Base-by-base conservation (phyloP, 1,284 basidiomycete species). In the Leccinum subrobustum region DNA sequence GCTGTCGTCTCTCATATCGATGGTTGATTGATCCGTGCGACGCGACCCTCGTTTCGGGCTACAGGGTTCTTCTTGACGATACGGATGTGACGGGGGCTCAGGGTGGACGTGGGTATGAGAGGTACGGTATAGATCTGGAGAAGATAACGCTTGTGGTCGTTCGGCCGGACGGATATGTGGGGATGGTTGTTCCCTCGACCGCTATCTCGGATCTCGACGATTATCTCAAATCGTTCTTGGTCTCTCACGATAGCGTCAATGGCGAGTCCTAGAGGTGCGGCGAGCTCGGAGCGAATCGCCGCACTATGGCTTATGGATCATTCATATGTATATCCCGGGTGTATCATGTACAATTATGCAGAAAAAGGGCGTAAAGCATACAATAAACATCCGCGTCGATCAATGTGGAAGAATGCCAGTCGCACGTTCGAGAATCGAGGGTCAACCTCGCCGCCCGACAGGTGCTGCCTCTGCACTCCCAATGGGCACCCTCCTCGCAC, bases 91-190 rank as follows among this genome's bases (percentile, higher is more conserved):
- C 71, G 4, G 70, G 64, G 3, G 69, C 60, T 9, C 63, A 63
- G 14, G 82, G 79, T 18, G 79, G 81, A 14, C 68, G 65, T 12
- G 76, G 73, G 3, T 83, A 86, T 63, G 71, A 76, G 48, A 76
- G 68, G 63, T 85, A 83, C 63, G 85, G 83, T 1, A 76, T 83
- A 52, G 71, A 73, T 31, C 65, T 72, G 6, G 67, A 69, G 1
- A 62, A 69, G 16, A 81, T 84, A 12, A 83, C 79, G 14, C 64
- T 86, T 51, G 80, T 84, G 33, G 72, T 85, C 50, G 77, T 84
- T 29, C 77, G 84, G 18, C 84, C 85, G 1, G 85, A 86, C 61
- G 85, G 85, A 6, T 86, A 85, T 60, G 78, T 87, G 4, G 83
- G 82, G 9, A 75, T 75, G 31, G 70, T 86, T 14, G 75, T 75